Percentiles rank a stretch among this genome's conserved stretches.
phyloP scores from a whole-genome alignment of 2,329 filamentous ascomycete genomes.

The Harringtonia aguacate region DNA sequence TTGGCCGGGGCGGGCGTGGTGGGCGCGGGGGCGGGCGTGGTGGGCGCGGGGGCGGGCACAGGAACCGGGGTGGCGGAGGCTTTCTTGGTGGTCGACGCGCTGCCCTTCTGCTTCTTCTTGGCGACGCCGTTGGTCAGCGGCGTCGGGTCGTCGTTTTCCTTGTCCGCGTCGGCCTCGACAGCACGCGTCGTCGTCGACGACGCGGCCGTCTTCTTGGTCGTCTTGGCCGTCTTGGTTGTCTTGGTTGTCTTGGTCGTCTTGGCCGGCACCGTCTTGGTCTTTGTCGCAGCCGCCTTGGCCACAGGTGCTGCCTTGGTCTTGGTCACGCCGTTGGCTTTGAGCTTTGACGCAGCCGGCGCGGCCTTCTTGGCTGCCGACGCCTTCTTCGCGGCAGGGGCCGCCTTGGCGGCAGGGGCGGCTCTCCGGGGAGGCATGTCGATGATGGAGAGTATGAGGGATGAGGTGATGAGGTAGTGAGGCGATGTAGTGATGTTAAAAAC shows the following conservation, averaged over 20 bases:
- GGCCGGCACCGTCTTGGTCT: slow-evolving; percentile 11
- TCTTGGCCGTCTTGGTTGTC: too few species aligned
- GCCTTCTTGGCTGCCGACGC: slow-evolving; percentile 8
- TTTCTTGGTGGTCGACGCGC: not conserved
- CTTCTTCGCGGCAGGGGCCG: slow-evolving; percentile 17
- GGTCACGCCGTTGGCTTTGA: not conserved
- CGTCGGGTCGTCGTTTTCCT: slow-evolving; percentile 8
- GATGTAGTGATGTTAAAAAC: not conserved
- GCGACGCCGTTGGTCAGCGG: not conserved
- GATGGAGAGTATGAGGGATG: not conserved
- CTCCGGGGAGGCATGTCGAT: slow-evolving; percentile 10
- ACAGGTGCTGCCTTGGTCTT: slow-evolving; percentile 32
- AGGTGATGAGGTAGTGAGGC: not conserved
- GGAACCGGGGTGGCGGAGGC: slow-evolving; percentile 30
- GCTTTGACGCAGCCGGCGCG: not conserved
- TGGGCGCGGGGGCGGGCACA: slow-evolving; percentile 16
- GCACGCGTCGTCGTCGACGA: not conserved
- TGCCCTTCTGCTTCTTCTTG: slow-evolving; percentile 7
- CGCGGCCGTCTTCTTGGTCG: slow-evolving; percentile 1
- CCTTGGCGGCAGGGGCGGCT: slow-evolving; percentile 5
- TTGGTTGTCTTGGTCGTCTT: too few species aligned
- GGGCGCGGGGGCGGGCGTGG: slow-evolving; percentile 32
- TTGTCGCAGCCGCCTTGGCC: slow-evolving; percentile 15
- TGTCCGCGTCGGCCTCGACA: slow-evolving; percentile 7
- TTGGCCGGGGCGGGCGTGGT: slow-evolving; percentile 15